Evolutionary conservation across 1,284 basidiomycete genomes (phyloP), one percentile per base, ranked within the genome.

Genomic region (Trametes versicolor): DNA sequence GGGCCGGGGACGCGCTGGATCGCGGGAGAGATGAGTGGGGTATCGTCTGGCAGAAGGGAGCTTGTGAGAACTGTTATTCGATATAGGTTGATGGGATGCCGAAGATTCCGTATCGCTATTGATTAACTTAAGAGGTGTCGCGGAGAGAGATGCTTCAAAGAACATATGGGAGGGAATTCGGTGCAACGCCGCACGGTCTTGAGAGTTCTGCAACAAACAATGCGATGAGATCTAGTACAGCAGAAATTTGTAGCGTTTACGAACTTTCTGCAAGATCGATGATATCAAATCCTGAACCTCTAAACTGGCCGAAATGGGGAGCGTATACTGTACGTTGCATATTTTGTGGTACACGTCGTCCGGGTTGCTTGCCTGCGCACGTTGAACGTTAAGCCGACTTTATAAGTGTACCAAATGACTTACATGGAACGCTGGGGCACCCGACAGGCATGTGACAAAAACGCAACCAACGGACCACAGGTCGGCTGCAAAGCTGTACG

Each of bases 391-490:
- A 48, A 32, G 36, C 47, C n/a, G 34, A 54, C 2, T 19, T 9
- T 8, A 29, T 37, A 27, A 36, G 13, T 29, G 1, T 43, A 8
- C 29, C 50, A 12, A 53, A n/a, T 34, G 4, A 63, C 59, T 39
- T 50, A 74, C 73, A 53, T 70, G 36, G 52, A 72, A 72, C 4
- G 72, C 67, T 23, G 68, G 64, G 2, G 29, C 34, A 2, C 74
- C 74, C 0, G 70, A 61, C 2, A 74, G 50, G 51, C 74, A 76
- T 7, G 67, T 71, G 37, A 74, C 34, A 39, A 73, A 58, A 15
- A 76, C 57, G 56, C 67, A 69, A 2, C 76, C 76, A 4, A 76
- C 51, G 8, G 75, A 76, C 76, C 76, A 77, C 7, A 76, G 13
- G 55, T 77, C 76, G 0, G 70, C 65, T 8, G 61, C 52, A 32